Conservation (phyloP, 164 flowering plant species). For the Paratinospora sagittata region DNA sequence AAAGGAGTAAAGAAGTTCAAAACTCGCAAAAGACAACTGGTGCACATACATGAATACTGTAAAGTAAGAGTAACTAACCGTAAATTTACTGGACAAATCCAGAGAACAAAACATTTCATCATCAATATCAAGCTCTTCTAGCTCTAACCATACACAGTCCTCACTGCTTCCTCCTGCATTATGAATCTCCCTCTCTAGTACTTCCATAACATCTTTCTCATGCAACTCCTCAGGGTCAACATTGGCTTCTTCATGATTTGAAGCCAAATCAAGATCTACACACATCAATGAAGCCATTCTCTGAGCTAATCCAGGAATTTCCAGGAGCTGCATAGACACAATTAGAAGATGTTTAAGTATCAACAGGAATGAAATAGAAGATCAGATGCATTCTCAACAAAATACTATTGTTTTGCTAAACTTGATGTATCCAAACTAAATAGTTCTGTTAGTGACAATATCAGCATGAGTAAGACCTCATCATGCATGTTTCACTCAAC, state of each 20-base stretch:
- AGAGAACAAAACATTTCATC: conserved; percentile 64
- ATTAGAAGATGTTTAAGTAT: not conserved
- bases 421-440: not conserved
- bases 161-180: conserved; percentile 41
- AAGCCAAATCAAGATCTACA: conserved; percentile 49
- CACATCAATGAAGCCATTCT: conserved; percentile 96
- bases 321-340: conserved; percentile 53
- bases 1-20: not conserved
- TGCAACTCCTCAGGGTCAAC: conserved; percentile 10
- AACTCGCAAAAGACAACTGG: not conserved
- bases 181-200: conserved; percentile 47
- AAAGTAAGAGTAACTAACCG: conserved; percentile 46
- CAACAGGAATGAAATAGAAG: not conserved
- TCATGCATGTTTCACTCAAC: not conserved
- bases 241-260: conserved; percentile 30
- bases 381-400: not conserved
- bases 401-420: not conserved
- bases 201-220: conserved; percentile 31
- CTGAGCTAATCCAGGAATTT: conserved; percentile 80
- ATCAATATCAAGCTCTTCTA: conserved; percentile 79
- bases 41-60: not conserved
- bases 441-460: not conserved
- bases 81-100: conserved; percentile 69
- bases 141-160: conserved; percentile 77
- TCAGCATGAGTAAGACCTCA: not conserved